phyloP scores from a whole-genome alignment of 2,329 filamentous ascomycete genomes.

The Fusarium sp. region DNA sequence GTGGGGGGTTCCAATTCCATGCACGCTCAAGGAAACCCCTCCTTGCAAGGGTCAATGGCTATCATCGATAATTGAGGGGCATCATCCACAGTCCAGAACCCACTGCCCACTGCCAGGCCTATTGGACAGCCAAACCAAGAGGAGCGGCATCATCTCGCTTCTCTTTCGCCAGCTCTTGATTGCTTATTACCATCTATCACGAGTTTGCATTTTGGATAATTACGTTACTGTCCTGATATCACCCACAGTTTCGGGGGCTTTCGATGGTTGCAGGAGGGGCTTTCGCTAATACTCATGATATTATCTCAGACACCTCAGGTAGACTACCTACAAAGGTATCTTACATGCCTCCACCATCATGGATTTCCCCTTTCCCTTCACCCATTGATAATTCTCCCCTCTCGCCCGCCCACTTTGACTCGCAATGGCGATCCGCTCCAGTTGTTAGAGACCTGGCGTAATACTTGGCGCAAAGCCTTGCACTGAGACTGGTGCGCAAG shows the following conservation, averaged over 20 bases:
- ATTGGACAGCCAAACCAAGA: conserved; percentile 29
- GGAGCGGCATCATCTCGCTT: conserved; percentile 23
- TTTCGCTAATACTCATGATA: conserved; percentile 28
- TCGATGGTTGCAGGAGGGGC: neutral
- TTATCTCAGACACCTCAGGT: neutral
- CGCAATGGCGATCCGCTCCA: conserved; percentile 38
- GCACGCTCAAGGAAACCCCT: conserved; percentile 18
- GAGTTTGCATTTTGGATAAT: conserved; percentile 17
- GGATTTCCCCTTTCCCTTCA: conserved; percentile 23
- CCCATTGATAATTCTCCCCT: conserved; percentile 11
- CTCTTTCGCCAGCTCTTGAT: conserved; percentile 23
- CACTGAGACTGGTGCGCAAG: conserved; percentile 13
- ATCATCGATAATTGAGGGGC: conserved; percentile 32
- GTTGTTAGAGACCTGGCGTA: conserved; percentile 30
- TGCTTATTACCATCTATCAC: conserved; percentile 18
- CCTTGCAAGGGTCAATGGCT: conserved; percentile 23
- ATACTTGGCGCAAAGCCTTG: conserved; percentile 23
- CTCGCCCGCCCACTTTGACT: conserved; percentile 21
- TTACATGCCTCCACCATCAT: conserved; percentile 26
- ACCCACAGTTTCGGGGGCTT: neutral
- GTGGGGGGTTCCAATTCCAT: conserved; percentile 21
- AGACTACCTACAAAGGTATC: neutral
- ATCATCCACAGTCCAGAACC: conserved; percentile 31
- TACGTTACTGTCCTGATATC: conserved; percentile 17
- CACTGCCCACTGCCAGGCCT: conserved; percentile 32